These are phyloP conservation scores for Saccharomycopsis sp. DNA, from an alignment of 805 yeast species.

Conservation along the genomic window DNA sequence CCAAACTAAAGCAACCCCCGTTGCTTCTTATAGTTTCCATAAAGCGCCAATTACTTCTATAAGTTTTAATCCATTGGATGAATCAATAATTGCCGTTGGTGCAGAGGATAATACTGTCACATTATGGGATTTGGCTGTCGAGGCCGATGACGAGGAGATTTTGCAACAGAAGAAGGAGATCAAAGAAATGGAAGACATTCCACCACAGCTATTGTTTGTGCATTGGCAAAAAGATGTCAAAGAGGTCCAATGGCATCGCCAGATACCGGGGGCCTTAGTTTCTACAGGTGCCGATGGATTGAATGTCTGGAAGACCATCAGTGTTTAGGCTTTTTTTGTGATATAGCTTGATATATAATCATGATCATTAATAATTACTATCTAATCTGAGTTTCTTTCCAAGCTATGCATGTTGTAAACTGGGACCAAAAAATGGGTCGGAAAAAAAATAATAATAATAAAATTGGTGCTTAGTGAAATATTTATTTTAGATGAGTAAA, in stretches of 20 bases:
- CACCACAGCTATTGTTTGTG: slow-evolving; percentile 91
- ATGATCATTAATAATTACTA: too few species aligned
- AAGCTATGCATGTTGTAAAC: too few species aligned
- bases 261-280: slow-evolving; percentile 91
- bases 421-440: too few species aligned
- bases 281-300: slow-evolving; percentile 95
- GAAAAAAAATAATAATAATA: too few species aligned
- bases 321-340: slow-evolving; percentile 57
- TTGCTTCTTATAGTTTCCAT: slow-evolving; percentile 93
- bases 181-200: slow-evolving; percentile 79
- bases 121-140: slow-evolving; percentile 96
- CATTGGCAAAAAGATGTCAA: slow-evolving; percentile 98
- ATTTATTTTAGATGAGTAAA: too few species aligned
- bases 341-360: background rate
- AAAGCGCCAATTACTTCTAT: slow-evolving; percentile 89
- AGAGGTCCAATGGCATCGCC: slow-evolving; percentile 97
- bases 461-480: too few species aligned
- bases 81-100: slow-evolving; percentile 90
- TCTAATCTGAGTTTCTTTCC: too few species aligned
- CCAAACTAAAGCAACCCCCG: slow-evolving; percentile 49
- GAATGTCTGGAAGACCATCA: slow-evolving; percentile 92
- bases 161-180: slow-evolving; percentile 74
- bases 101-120: slow-evolving; percentile 97
- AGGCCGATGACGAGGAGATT: slow-evolving; percentile 97
- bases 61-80: slow-evolving; percentile 91